These are phyloP conservation scores for Amaranthus tricolor DNA, from an alignment of 179 eudicot species.

Conservation along the genomic window DNA sequence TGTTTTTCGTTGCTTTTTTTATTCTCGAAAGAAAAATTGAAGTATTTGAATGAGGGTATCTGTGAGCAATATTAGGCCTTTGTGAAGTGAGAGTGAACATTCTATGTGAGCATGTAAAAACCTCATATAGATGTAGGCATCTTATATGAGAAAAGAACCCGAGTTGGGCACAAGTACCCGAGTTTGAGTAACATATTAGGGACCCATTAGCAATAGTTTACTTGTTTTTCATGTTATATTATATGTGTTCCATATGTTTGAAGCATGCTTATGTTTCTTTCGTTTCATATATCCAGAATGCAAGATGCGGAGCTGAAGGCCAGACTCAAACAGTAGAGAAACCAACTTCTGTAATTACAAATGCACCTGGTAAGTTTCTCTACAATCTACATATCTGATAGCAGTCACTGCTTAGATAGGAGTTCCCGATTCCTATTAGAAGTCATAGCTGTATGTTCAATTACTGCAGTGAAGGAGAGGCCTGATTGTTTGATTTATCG, in stretches of 20 bases:
- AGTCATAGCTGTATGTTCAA: not conserved
- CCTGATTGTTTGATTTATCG: not conserved
- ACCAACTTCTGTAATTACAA: slow-evolving; percentile 61
- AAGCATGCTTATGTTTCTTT: not conserved
- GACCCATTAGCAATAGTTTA: not conserved
- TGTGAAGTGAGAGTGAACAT: not conserved
- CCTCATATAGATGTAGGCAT: not conserved
- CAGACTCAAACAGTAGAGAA: slow-evolving; percentile 87
- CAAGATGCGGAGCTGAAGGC: slow-evolving; percentile 62
- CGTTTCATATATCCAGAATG: slow-evolving; percentile 45
- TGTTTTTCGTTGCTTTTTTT: no score
- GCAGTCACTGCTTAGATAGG: not conserved
- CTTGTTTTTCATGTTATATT: not conserved
- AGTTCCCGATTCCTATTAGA: not conserved
- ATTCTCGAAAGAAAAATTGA: no score
- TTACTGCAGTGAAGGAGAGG: not conserved
- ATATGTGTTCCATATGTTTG: not conserved
- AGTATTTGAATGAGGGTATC: not conserved
- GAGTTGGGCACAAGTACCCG: no score
- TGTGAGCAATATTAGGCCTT: not conserved
- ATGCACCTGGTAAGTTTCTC: slow-evolving; percentile 64
- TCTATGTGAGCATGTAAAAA: not conserved
- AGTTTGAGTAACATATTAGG: no score
- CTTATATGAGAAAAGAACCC: not conserved
- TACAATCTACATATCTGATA: not conserved